These are phyloP conservation scores for Austroboletus eburneus DNA, from an alignment of 768 basidiomycete species.

Conservation along the genomic window DNA sequence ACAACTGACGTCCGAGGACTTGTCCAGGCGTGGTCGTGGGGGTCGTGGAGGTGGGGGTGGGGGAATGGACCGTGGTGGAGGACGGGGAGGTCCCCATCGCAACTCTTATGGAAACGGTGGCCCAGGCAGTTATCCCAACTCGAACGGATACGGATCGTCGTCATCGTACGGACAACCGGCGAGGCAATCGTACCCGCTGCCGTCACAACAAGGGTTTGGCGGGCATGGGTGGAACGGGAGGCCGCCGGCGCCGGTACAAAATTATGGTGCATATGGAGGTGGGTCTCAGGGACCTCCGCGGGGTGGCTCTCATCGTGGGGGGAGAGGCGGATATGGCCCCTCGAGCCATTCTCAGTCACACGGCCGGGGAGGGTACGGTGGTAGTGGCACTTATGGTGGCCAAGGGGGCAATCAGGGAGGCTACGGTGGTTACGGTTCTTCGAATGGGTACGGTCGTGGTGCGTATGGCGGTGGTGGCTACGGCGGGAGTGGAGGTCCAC, in stretches of 20 bases:
- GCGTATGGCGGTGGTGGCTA: conserved; percentile 35
- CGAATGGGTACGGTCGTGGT: conserved; percentile 33
- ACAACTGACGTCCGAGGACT: conserved; percentile 63
- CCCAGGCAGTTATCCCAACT: conserved; percentile 4
- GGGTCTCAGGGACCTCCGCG: conserved; percentile 26
- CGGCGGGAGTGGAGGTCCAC: conserved; percentile 15
- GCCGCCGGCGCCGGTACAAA: conserved; percentile 18
- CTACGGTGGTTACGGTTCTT: conserved; percentile 32
- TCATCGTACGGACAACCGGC: conserved; percentile 17
- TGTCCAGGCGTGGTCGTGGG: conserved; percentile 53
- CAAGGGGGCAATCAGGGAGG: conserved; percentile 25
- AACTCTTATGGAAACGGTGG: conserved; percentile 18
- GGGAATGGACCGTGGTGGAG: conserved; percentile 34
- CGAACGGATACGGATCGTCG: conserved; percentile 16
- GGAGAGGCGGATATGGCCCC: conserved; percentile 26
- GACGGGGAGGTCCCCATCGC: conserved; percentile 29
- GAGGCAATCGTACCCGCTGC: conserved; percentile 19
- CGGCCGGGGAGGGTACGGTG: conserved; percentile 26
- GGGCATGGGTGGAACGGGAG: conserved; percentile 31
- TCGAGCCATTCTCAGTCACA: conserved; percentile 18
- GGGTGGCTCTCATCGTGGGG: conserved; percentile 26
- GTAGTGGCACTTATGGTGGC: conserved; percentile 21
- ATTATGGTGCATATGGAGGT: conserved; percentile 31
- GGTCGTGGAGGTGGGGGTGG: conserved; percentile 33
- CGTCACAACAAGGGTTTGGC: conserved; percentile 26